A percentile compares a stretch with the other conserved stretches of the same genome.
These are phyloP conservation scores for Salix arbutifolia DNA, from an alignment of 345 rosid species.

Conservation along the genomic window DNA sequence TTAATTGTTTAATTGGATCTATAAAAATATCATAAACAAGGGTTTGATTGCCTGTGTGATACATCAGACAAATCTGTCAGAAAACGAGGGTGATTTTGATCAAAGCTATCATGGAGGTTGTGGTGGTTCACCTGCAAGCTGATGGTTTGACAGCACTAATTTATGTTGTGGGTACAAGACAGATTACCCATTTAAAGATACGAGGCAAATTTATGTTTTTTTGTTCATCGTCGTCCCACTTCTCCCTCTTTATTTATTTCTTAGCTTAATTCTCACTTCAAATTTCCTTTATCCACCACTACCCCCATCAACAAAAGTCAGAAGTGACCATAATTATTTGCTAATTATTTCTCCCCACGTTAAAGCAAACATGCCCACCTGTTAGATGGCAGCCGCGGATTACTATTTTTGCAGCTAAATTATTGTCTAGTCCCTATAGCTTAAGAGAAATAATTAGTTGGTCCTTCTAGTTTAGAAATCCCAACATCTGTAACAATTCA, in stretches of 20 bases:
- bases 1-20: too few species aligned
- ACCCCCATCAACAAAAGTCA: background rate
- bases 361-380: constrained; percentile 8
- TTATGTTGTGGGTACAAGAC: background rate
- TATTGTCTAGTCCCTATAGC: background rate
- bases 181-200: background rate
- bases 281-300: background rate
- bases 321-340: background rate
- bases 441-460: too few species aligned
- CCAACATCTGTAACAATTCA: too few species aligned
- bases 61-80: background rate
- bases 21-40: background rate
- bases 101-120: background rate
- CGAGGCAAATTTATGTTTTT: too few species aligned
- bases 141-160: too few species aligned
- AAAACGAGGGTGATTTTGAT: background rate
- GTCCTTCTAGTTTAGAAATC: too few species aligned
- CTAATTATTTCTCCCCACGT: background rate
- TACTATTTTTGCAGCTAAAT: constrained; percentile 5
- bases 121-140: background rate
- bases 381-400: constrained; percentile 8
- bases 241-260: background rate
- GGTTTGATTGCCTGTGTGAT: background rate
- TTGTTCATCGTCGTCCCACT: too few species aligned
- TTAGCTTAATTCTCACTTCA: background rate